Percentiles rank a stretch among this genome's conserved stretches.
phyloP scores from a whole-genome alignment of 768 basidiomycete species.

The Cantharellus cinnabarinus region DNA sequence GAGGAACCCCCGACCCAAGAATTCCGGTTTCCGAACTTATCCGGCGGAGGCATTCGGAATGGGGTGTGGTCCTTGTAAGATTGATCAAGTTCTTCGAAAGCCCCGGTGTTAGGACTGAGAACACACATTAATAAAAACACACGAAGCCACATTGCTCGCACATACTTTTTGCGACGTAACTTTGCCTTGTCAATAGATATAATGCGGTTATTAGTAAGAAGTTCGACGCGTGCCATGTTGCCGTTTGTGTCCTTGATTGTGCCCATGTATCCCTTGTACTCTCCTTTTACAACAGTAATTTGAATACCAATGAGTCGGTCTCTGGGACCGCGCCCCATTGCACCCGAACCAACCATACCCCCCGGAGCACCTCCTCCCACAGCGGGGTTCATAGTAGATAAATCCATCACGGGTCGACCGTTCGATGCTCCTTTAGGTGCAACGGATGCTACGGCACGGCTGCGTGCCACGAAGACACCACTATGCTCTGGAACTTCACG shows the following conservation, averaged over 20 bases:
- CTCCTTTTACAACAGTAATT: conserved; percentile 68
- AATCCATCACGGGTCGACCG: conserved; percentile 43
- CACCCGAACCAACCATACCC: conserved; percentile 63
- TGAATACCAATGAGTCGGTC: conserved; percentile 64
- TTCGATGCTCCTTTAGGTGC: conserved; percentile 67
- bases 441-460: conserved; percentile 59
- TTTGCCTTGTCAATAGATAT: conserved; percentile 73
- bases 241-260: conserved; percentile 93
- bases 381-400: conserved; percentile 84
- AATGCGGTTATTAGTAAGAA: conserved; percentile 74
- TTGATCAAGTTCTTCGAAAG: not conserved
- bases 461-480: conserved; percentile 84
- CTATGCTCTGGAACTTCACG: conserved; percentile 79
- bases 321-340: conserved; percentile 58
- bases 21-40: not conserved
- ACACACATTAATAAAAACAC: not conserved
- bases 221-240: conserved; percentile 64
- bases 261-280: conserved; percentile 78
- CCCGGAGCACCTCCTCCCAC: conserved; percentile 33
- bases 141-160: conserved; percentile 5
- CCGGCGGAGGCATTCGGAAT: not conserved
- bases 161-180: conserved; percentile 51
- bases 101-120: not conserved
- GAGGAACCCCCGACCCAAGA: not conserved
- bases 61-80: not conserved